Percentiles rank a stretch among this genome's conserved stretches.
Evolutionary conservation across 305 asterid genomes (phyloP).

Genomic region (Solanum hybrid): DNA sequence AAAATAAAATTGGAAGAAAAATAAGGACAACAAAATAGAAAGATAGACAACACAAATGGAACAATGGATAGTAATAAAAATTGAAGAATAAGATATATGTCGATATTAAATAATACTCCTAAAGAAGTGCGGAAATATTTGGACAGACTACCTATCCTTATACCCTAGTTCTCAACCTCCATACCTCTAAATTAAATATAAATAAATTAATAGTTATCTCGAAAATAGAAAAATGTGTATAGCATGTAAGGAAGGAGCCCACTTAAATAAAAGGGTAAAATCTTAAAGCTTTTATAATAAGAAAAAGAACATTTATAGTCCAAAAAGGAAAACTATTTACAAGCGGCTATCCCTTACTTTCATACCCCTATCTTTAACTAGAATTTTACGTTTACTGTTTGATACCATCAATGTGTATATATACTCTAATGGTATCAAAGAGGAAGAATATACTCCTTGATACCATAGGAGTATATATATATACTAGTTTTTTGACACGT

Average conservation of each 20-base stretch:
- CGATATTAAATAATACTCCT: not conserved
- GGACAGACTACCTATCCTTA: not conserved
- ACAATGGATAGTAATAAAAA: not conserved
- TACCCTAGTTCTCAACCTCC: not conserved
- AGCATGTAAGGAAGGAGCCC: not conserved
- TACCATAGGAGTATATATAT: no score
- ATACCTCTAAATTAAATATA: not conserved
- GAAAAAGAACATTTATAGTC: not conserved
- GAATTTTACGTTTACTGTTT: accelerated
- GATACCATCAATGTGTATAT: no score
- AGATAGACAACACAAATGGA: not conserved
- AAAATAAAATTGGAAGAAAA: not conserved
- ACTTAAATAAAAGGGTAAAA: no score
- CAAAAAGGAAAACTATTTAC: not conserved
- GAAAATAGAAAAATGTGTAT: no score
- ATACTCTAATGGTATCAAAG: no score
- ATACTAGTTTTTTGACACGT: no score
- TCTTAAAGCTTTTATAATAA: not conserved
- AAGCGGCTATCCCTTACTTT: not conserved
- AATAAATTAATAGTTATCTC: not conserved
- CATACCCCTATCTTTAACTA: not conserved
- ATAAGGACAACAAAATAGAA: not conserved
- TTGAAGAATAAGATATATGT: not conserved
- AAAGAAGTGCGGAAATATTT: not conserved
- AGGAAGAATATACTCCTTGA: not conserved